A percentile compares a stretch with the other conserved stretches of the same genome.
Evolutionary conservation across 208 protist genomes (phyloP).

Genomic region (Wallacemonas rigidus): DNA sequence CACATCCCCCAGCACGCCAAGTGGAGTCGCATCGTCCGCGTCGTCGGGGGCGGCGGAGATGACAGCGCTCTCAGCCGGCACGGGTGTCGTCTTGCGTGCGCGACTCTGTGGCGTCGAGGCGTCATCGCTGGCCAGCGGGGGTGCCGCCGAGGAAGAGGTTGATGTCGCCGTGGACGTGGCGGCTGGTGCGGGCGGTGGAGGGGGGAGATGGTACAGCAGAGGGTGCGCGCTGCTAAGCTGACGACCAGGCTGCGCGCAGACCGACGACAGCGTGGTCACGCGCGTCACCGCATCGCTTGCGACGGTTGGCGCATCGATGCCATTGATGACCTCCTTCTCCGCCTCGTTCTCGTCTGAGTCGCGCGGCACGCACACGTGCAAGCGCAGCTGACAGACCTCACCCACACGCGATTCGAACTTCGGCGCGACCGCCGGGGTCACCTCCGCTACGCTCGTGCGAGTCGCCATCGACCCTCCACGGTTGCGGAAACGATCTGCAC

Average conservation of each 20-base stretch:
- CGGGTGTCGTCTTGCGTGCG: too few relatives aligned
- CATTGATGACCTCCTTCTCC: neutral
- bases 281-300: conserved; percentile 8
- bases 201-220: conserved; percentile 1
- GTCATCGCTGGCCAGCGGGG: neutral
- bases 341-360: neutral
- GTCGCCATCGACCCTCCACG: neutral
- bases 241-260: neutral
- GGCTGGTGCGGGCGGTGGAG: neutral
- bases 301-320: neutral
- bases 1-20: conserved; percentile 38
- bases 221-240: neutral
- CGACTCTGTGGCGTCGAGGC: neutral
- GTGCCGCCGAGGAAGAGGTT: neutral
- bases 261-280: neutral
- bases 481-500: neutral
- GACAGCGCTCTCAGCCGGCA: too few relatives aligned
- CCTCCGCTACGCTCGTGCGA: neutral
- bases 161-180: neutral
- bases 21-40: too few relatives aligned
- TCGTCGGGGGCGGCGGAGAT: too few relatives aligned
- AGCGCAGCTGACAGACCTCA: conserved; percentile 6
- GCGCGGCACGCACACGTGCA: conserved; percentile 23
- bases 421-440: neutral
- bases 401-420: conserved; percentile 14